Percentiles rank a stretch among this genome's conserved stretches.
These are phyloP conservation scores for Aspergillus steynii DNA, from an alignment of 495 filamentous ascomycete genomes.

Conservation along the genomic window DNA sequence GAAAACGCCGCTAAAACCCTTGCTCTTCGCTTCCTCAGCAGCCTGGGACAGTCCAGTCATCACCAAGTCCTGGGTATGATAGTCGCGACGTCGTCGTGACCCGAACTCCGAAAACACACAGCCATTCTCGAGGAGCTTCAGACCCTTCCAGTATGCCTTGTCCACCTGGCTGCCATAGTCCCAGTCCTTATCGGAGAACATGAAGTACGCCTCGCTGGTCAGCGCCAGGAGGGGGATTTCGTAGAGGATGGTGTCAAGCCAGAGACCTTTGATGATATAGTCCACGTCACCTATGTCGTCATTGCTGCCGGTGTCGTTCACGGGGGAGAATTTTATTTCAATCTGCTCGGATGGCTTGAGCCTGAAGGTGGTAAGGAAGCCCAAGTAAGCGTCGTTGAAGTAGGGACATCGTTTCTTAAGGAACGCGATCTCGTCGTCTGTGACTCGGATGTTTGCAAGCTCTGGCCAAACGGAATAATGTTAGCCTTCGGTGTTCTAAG, in stretches of 20 bases:
- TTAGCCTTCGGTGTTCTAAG: conserved; percentile 3
- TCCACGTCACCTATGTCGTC: conserved; percentile 71
- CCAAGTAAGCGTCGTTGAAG: conserved; percentile 72
- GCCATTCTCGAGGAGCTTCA: conserved; percentile 71
- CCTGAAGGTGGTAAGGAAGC: conserved; percentile 77
- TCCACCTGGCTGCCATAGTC: conserved; percentile 80
- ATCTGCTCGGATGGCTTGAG: conserved; percentile 81
- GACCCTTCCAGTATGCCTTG: conserved; percentile 75
- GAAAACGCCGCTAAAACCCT: conserved; percentile 67
- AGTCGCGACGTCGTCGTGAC: conserved; percentile 82
- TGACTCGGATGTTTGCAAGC: conserved; percentile 74
- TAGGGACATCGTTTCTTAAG: conserved; percentile 81
- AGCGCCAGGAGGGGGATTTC: conserved; percentile 93
- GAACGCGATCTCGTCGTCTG: conserved; percentile 74
- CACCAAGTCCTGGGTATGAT: conserved; percentile 91
- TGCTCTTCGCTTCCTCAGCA: conserved; percentile 61
- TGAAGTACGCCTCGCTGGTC: conserved; percentile 95
- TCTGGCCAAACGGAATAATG: conserved; percentile 41
- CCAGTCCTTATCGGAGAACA: conserved; percentile 91
- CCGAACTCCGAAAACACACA: conserved; percentile 95
- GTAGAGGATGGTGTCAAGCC: conserved; percentile 96
- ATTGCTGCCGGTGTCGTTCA: conserved; percentile 63
- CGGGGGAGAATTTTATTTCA: conserved; percentile 64
- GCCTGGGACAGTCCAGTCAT: conserved; percentile 79
- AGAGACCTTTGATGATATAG: conserved; percentile 74